Base-by-base conservation (phyloP, 75 land plant species). In the Picea sitchensis region DNA sequence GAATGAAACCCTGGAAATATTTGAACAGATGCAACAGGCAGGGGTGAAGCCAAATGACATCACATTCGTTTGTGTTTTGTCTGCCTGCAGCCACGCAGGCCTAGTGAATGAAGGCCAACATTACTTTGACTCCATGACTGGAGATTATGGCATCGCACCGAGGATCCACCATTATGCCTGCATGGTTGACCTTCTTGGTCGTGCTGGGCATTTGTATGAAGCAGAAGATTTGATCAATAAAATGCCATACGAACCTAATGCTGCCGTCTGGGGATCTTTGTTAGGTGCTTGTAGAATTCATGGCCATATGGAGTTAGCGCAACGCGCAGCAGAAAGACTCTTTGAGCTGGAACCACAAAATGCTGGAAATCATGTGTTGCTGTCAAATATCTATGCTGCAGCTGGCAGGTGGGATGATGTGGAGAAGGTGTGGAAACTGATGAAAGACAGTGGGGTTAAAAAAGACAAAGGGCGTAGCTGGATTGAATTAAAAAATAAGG, bases 161-260 rank as follows among this genome's bases (percentile, higher is more conserved):
- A 21, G 58, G 23, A 5, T 56, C 12, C 71, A 82, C 8, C 83
- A 82, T 62, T 82, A 82, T 77, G 61, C 31, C 0, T 79, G 65
- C 75, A 68, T 79, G 17, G 58, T 75, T 47, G 85, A 76, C 32
- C 65, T 76, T 36, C 77, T 83, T 57, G 83, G 78, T 3, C 77
- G 78, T 23, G 23, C 60, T 11, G 85, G 83, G 14, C 61, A 59
- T 15, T 17, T 80, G 44, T 58, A 73, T 31, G 71, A 81, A 61
- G 85, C 78, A 60, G 77, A 73, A 60, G 65, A 74, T 38, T 41
- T 83, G 31, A 73, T 83, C 68, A 67, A 57, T 11, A 30, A 13
- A 41, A 83, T 83, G 82, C 77, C 85, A 23, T 80, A 26, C 14
- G 65, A 83, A 80, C 85, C 85, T 14, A 65, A 74, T 17, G n/a